These are phyloP conservation scores for Inonotus obliquus DNA, from an alignment of 1,284 basidiomycete genomes.

Conservation along the genomic window DNA sequence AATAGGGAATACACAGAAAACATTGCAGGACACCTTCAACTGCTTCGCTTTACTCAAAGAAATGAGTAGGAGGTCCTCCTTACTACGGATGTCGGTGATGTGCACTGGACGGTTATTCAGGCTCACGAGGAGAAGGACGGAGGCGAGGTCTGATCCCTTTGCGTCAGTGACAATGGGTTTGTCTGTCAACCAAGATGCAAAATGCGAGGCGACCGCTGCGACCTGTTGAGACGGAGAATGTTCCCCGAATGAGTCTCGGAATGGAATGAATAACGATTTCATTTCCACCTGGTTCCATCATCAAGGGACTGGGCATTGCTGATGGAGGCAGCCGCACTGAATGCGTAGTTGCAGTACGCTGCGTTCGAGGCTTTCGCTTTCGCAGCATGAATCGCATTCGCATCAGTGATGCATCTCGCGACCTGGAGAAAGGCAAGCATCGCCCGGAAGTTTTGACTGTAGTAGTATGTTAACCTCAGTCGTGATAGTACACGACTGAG, in stretches of 20 bases:
- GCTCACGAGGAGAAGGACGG: conserved; percentile 88
- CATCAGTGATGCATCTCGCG: no score
- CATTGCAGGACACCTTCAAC: conserved; percentile 94
- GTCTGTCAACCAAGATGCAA: conserved; percentile 86
- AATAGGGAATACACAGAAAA: no score
- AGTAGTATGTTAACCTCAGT: no score
- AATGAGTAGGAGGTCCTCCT: conserved; percentile 89
- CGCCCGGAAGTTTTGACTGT: no score
- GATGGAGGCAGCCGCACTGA: conserved; percentile 73
- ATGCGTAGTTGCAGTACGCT: conserved; percentile 83
- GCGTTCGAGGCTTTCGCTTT: conserved; percentile 57
- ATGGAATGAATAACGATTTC: conserved; percentile 84
- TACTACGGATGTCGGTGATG: conserved; percentile 84
- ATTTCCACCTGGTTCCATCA: conserved; percentile 68
- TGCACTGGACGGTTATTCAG: conserved; percentile 86
- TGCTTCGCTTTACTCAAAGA: conserved; percentile 92
- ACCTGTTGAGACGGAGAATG: conserved; percentile 37
- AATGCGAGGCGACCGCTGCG: conserved; percentile 77
- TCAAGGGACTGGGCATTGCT: no score
- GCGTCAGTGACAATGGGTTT: conserved; percentile 95
- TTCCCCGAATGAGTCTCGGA: conserved; percentile 49
- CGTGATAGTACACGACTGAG: no score
- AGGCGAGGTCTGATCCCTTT: conserved; percentile 88
- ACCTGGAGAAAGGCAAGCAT: no score
- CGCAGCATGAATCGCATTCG: no score